A percentile compares a stretch with the other conserved stretches of the same genome.
Conservation (phyloP, 2,329 filamentous ascomycete genomes). For the Aspergillus arachidicola region DNA sequence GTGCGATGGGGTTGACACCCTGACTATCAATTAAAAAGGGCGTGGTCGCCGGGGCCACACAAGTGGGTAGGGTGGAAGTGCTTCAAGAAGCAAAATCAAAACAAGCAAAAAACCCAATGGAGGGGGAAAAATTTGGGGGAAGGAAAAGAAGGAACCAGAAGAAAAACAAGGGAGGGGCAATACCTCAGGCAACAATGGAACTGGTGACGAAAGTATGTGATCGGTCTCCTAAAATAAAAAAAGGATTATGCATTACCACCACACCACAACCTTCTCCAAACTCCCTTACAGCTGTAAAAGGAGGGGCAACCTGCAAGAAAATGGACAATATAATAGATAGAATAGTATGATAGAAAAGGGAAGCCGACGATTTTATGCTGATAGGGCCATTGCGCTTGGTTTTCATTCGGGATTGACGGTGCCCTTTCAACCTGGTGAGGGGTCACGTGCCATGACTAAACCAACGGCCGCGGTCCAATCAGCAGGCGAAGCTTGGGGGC, state of each 20-base stretch:
- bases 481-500: not conserved
- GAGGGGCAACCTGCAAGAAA: not conserved
- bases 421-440: not conserved
- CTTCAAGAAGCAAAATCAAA: slow-evolving; percentile 41
- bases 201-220: slow-evolving; percentile 4
- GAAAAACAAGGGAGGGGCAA: slow-evolving; percentile 4
- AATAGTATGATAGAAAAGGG: not conserved
- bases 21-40: slow-evolving; percentile 5
- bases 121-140: slow-evolving; percentile 14
- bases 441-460: slow-evolving; percentile 12
- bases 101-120: slow-evolving; percentile 33
- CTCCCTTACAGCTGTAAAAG: not conserved
- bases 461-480: slow-evolving; percentile 8
- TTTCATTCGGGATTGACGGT: not conserved
- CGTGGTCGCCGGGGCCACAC: slow-evolving; percentile 37
- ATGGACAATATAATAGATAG: slow-evolving; percentile 1
- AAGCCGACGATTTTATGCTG: not conserved
- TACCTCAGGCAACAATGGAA: slow-evolving; percentile 2
- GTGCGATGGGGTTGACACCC: slow-evolving; percentile 27
- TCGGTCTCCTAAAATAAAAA: not conserved
- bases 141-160: not conserved
- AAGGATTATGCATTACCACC: not conserved
- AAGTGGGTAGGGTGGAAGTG: slow-evolving; percentile 22
- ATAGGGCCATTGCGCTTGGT: not conserved
- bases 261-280: not conserved